Base-by-base conservation (phyloP, 2,329 filamentous ascomycete species). In the Rutstroemia sp. region DNA sequence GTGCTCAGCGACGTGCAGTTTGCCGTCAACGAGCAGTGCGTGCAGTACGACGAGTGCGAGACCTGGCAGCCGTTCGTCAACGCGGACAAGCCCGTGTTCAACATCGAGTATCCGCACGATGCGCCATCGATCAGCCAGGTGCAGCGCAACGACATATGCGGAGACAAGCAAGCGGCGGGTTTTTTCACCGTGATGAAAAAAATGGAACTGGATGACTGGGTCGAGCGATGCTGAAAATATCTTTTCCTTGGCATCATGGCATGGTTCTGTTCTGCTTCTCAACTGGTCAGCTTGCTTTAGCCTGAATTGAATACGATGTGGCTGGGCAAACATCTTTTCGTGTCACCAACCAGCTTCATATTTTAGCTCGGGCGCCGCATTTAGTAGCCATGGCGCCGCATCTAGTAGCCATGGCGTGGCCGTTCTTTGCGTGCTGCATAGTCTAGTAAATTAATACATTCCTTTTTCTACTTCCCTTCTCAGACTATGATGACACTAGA, bases 21-120 rank as follows among this genome's bases (percentile, higher is more conserved):
- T 44, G 54, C 47, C 37, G 54, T 63, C 34, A 62, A 88, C 69
- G 86, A 89, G 73, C 79, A 88, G 71, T 89, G 86, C 67, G 75
- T 78, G n/a, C 64, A 84, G 67, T 81, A 80, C 63, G 58, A 71
- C 4, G 84, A 88, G 67, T 88, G 85, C 66, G 71, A 72, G 38
- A 76, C 71, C 1, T 88, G 82, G 67, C 69, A 72, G 2, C 69
- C 76, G 3, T 88, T 88, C 65, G 77, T 85, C 57, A 63, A 75
- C 8, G 78, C 77, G 7, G 74, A 75, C 39, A 88, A 88, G 69
- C 85, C 86, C 2, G 85, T 89, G 37, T 88, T 89, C 68, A 80
- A 88, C 66, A 86, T 89, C 60, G 86, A 89, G 71, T 89, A 89
- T 65, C 83, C 83, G 2, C 73, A 78, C 6, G 30, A 39, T 30